phyloP scores from a whole-genome alignment of 306 rosid genomes.

The Inga oerstediana region DNA sequence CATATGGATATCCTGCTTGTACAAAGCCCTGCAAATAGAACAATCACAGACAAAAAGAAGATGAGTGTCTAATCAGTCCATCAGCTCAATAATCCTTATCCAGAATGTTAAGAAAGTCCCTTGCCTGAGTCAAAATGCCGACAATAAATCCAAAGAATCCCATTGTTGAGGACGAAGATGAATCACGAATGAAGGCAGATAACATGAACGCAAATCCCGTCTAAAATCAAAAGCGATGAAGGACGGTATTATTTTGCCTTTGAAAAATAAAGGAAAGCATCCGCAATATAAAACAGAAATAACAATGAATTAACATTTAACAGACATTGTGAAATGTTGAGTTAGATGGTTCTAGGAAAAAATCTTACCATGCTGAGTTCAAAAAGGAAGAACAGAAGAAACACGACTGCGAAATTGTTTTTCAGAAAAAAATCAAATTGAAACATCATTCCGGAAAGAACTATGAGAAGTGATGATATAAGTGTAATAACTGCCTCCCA shows the following conservation, averaged over 20 bases:
- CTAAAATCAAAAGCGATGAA: slow-evolving; percentile 44
- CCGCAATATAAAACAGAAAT: slow-evolving; percentile 2
- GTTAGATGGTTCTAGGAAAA: slow-evolving; percentile 13
- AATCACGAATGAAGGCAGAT: slow-evolving; percentile 77
- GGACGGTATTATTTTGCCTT: neutral
- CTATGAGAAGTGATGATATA: slow-evolving; percentile 71
- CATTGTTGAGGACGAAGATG: slow-evolving; percentile 74
- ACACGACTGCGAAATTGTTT: slow-evolving; percentile 64
- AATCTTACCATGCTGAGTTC: slow-evolving; percentile 82
- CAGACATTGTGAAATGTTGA: slow-evolving; percentile 8
- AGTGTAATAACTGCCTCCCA: slow-evolving; percentile 76
- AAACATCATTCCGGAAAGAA: slow-evolving; percentile 89
- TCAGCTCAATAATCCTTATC: slow-evolving; percentile 3
- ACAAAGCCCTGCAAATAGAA: slow-evolving; percentile 55
- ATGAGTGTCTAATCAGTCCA: slow-evolving; percentile 34
- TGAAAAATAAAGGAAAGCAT: neutral
- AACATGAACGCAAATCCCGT: slow-evolving; percentile 84
- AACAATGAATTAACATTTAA: neutral
- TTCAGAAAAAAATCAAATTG: slow-evolving; percentile 76
- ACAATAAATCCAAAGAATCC: slow-evolving; percentile 70
- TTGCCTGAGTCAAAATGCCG: slow-evolving; percentile 84
- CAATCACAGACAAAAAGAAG: slow-evolving; percentile 18
- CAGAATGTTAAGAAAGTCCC: slow-evolving; percentile 36
- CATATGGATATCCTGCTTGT: slow-evolving; percentile 65
- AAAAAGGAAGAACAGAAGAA: slow-evolving; percentile 80